Percentiles rank a stretch among this genome's conserved stretches.
Evolutionary conservation across 2,329 filamentous ascomycete species (phyloP).

Genomic region (Fusarium falciforme): DNA sequence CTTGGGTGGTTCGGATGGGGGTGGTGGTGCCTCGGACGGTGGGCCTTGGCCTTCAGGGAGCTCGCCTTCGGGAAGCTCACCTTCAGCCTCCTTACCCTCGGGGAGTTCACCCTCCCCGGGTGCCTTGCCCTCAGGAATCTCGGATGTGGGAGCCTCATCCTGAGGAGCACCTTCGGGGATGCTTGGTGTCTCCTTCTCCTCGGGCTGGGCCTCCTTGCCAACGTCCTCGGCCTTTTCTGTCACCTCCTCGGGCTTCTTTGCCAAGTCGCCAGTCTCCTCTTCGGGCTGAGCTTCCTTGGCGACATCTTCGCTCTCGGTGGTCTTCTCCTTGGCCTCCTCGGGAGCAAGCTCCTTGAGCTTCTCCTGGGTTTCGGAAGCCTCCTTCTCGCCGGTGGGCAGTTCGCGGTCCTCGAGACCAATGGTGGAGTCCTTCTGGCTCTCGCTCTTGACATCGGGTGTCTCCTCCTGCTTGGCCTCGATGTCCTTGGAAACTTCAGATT

Average conservation of each 20-base stretch:
- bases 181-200: constrained; percentile 25
- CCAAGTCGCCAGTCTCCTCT: constrained; percentile 23
- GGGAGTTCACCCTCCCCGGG: constrained; percentile 27
- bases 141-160: constrained; percentile 38
- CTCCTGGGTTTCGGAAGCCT: constrained; percentile 22
- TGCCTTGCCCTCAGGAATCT: constrained; percentile 40
- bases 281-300: constrained; percentile 21
- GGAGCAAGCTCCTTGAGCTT: constrained; percentile 31
- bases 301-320: constrained; percentile 30
- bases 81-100: constrained; percentile 21
- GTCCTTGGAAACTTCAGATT: constrained; percentile 20
- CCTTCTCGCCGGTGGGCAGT: constrained; percentile 9
- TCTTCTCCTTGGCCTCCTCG: constrained; percentile 26
- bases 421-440: constrained; percentile 18
- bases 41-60: neutral
- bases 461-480: constrained; percentile 34
- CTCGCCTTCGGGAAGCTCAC: constrained; percentile 4
- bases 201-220: neutral
- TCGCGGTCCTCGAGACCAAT: constrained; percentile 37
- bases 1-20: neutral
- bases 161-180: constrained; percentile 22
- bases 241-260: constrained; percentile 28
- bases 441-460: constrained; percentile 17
- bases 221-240: constrained; percentile 13
- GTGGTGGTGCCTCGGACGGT: constrained; percentile 9